Base-by-base conservation (phyloP, 148 eudicot species). In the Suaeda aralocaspica region DNA sequence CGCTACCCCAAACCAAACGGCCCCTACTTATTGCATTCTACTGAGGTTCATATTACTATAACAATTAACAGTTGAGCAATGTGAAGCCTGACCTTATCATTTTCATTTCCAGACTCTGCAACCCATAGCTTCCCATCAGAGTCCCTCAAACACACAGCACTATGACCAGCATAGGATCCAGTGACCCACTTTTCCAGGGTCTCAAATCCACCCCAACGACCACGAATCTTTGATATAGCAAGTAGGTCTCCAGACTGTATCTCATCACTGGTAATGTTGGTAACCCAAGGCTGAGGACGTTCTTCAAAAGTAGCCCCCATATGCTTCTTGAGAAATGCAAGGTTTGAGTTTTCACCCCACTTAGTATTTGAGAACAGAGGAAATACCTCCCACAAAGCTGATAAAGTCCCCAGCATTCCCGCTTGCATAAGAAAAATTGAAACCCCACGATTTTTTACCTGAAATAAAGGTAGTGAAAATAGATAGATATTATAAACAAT, bases 121-220 rank as follows among this genome's bases (percentile, higher is more conserved):
- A 95, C 93, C 99, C 99, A 95, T 36, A 95, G 80, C 74, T 84
- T 89, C 62, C 97, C 99, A 73, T 95, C 87, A 59, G 88, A 72
- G 78, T 95, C 97, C 75, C 86, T 84, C 72, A 95, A 88, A 78
- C 91, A 95, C 72, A 95, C 90, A 70, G 99, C 96, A 51, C 86
- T 70, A 73, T 95, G 99, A 63, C 99, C 99, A 16, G 99, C 97
- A 89, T 87, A 95, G 56, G 97, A 77, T 77, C 97, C 97, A 10
- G 91, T 81, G 36, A 89, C 99, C 99, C 99, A 95, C 74, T 95
- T 95, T 85, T 91, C 99, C 70, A 95, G 64, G 45, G 90, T 91
- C 93, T 95, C 97, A 85, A 94, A 95, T 66, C 82, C 99, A 74
- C 97, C 99, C 97, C 97, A 91, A 9, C 86, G 84, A 8, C 99